Evolutionary conservation across 1,284 basidiomycete species (phyloP).

Genomic region (Trichosporon sp.): DNA sequence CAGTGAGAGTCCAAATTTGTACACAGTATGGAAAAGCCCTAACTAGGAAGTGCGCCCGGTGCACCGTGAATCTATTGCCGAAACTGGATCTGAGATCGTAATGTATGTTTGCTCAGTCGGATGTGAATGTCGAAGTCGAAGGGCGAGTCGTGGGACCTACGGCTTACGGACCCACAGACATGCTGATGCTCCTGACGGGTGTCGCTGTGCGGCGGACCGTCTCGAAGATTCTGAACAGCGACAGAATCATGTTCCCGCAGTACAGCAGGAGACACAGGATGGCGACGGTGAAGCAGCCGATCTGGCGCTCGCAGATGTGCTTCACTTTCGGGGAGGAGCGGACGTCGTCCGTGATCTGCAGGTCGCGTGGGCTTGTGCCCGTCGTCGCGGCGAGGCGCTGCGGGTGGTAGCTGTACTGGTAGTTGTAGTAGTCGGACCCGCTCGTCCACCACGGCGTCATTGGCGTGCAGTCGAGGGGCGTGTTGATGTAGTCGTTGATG

Average conservation of each 20-base stretch:
- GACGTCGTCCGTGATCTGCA: slow-evolving; percentile 16
- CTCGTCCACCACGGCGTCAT: slow-evolving; percentile 50
- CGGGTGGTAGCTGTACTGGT: background rate
- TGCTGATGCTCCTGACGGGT: slow-evolving; percentile 12
- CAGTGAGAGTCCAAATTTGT: slow-evolving; percentile 14
- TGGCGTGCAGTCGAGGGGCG: slow-evolving; percentile 59
- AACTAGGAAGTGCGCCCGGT: background rate
- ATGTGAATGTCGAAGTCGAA: too few species aligned
- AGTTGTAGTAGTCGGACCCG: slow-evolving; percentile 24
- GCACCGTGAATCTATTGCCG: background rate
- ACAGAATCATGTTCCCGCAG: slow-evolving; percentile 57
- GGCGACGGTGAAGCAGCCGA: slow-evolving; percentile 53
- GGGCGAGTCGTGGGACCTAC: too few species aligned
- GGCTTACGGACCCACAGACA: background rate
- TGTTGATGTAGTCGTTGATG: slow-evolving; percentile 62
- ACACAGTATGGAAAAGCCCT: background rate
- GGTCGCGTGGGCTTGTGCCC: slow-evolving; percentile 9
- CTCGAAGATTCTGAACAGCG: slow-evolving; percentile 59
- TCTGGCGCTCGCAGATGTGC: slow-evolving; percentile 53
- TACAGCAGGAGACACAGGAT: slow-evolving; percentile 54
- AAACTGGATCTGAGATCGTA: too few species aligned
- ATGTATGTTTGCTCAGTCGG: background rate
- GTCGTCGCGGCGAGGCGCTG: background rate
- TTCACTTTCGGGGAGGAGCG: background rate
- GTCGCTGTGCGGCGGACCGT: slow-evolving; percentile 54